Percentiles rank a stretch among this genome's conserved stretches.
Conservation (phyloP, 306 rosid species). For the Begonia peltatifolia region DNA sequence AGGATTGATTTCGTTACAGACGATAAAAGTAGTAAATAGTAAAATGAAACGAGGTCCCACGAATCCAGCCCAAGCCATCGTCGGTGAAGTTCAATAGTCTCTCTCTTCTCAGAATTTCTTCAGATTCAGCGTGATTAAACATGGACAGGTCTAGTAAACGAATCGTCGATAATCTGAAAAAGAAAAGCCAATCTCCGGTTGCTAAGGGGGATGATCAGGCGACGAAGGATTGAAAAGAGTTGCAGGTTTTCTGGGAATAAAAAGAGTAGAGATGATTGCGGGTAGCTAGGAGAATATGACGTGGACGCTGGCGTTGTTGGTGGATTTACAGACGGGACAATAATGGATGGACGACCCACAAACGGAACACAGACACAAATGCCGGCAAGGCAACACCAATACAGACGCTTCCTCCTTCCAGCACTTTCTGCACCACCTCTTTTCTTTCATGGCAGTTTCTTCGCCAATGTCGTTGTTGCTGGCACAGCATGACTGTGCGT, state of each 20-base stretch:
- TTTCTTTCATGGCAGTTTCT: background rate
- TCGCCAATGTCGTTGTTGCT: slow-evolving; percentile 19
- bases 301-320: slow-evolving; percentile 66
- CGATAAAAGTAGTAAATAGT: too few relatives aligned
- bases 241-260: background rate
- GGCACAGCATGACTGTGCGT: slow-evolving; percentile 53
- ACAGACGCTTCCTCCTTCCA: slow-evolving; percentile 70
- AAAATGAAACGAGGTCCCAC: too few relatives aligned
- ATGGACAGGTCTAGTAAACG: too few relatives aligned
- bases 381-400: slow-evolving; percentile 81
- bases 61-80: too few relatives aligned
- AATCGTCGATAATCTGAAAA: too few relatives aligned
- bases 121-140: too few relatives aligned
- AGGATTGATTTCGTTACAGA: too few relatives aligned
- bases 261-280: background rate
- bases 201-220: too few relatives aligned
- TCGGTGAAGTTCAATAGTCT: too few relatives aligned
- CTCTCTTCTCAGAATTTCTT: too few relatives aligned
- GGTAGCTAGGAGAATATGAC: slow-evolving; percentile 39
- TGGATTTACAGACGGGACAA: slow-evolving; percentile 82
- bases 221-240: too few relatives aligned
- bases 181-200: too few relatives aligned
- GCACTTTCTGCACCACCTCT: slow-evolving; percentile 57
- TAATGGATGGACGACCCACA: slow-evolving; percentile 69
- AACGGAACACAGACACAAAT: slow-evolving; percentile 62